These are phyloP conservation scores for Phytophthora palmivora DNA, from an alignment of 352 stramenopile species.

Conservation along the genomic window DNA sequence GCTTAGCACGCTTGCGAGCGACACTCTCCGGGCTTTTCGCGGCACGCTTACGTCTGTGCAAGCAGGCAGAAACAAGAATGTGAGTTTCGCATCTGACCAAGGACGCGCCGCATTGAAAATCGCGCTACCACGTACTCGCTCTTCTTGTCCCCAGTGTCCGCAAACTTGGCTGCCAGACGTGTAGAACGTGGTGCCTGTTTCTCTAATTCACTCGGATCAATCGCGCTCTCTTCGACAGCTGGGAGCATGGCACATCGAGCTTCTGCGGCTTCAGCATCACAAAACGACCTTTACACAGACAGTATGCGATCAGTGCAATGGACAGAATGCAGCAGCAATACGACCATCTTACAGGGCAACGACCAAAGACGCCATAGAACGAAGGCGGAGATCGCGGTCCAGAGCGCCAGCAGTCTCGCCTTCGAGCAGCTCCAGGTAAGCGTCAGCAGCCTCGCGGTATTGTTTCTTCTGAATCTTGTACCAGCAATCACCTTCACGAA, in stretches of 20 bases:
- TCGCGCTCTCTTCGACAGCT: slow-evolving; percentile 53
- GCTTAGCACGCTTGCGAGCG: slow-evolving; percentile 77
- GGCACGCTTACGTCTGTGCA: slow-evolving; percentile 64
- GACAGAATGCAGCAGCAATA: not conserved
- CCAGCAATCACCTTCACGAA: slow-evolving; percentile 81
- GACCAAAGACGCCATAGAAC: slow-evolving; percentile 78
- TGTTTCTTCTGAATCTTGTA: slow-evolving; percentile 86
- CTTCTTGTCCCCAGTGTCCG: slow-evolving; percentile 74
- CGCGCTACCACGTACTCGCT: slow-evolving; percentile 61
- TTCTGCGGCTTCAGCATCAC: slow-evolving; percentile 70
- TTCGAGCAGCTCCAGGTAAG: slow-evolving; percentile 77
- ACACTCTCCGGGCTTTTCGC: slow-evolving; percentile 80
- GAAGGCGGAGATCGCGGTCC: slow-evolving; percentile 74
- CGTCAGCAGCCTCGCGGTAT: slow-evolving; percentile 65
- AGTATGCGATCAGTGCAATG: slow-evolving; percentile 5
- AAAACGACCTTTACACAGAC: slow-evolving; percentile 62
- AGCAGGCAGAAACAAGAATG: slow-evolving; percentile 1
- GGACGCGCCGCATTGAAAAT: too few species aligned
- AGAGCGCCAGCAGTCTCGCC: slow-evolving; percentile 63
- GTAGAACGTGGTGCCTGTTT: slow-evolving; percentile 66
- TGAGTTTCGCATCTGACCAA: slow-evolving; percentile 16
- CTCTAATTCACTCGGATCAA: slow-evolving; percentile 73
- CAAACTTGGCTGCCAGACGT: slow-evolving; percentile 67
- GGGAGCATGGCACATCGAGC: slow-evolving; percentile 73
- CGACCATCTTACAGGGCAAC: slow-evolving; percentile 64